A percentile compares a stretch with the other conserved stretches of the same genome.
Evolutionary conservation across 2,329 filamentous ascomycete genomes (phyloP).

Genomic region (Scytalidium sp.): DNA sequence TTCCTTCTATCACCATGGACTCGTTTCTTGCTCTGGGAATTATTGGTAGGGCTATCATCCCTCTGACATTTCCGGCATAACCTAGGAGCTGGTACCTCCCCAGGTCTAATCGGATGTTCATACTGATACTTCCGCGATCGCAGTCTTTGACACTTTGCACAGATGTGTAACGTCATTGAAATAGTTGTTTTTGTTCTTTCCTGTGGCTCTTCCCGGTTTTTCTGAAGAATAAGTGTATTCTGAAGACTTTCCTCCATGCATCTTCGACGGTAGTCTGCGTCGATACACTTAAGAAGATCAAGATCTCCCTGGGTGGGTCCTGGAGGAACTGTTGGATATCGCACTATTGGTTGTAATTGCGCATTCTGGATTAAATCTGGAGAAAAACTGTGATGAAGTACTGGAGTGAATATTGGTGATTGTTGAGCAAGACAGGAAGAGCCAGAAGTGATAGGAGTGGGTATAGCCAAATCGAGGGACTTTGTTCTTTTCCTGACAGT

Average conservation of each 20-base stretch:
- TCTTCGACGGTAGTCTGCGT: constrained; percentile 15
- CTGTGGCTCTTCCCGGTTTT: background rate
- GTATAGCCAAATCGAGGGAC: background rate
- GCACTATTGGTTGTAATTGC: background rate
- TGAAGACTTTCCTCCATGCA: background rate
- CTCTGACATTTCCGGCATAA: constrained; percentile 36
- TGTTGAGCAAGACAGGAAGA: constrained; percentile 10
- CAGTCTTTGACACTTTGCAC: constrained; percentile 37
- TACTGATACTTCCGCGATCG: constrained; percentile 38
- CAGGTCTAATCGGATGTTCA: constrained; percentile 28
- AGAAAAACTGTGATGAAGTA: constrained; percentile 3
- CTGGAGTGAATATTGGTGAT: constrained; percentile 1
- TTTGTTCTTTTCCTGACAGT: constrained; percentile 5
- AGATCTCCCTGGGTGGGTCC: constrained; percentile 13
- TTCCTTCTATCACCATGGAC: constrained; percentile 8
- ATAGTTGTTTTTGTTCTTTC: constrained; percentile 25
- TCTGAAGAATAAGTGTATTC: background rate
- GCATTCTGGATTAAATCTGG: background rate
- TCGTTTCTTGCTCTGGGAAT: constrained; percentile 8
- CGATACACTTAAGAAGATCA: constrained; percentile 14
- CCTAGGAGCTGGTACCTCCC: constrained; percentile 28
- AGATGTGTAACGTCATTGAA: constrained; percentile 36
- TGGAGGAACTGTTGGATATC: constrained; percentile 3
- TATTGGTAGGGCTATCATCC: constrained; percentile 21
- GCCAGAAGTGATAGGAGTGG: constrained; percentile 13